Evolutionary conservation across 805 yeast genomes (phyloP).

Genomic region (Ogataea methylovora): DNA sequence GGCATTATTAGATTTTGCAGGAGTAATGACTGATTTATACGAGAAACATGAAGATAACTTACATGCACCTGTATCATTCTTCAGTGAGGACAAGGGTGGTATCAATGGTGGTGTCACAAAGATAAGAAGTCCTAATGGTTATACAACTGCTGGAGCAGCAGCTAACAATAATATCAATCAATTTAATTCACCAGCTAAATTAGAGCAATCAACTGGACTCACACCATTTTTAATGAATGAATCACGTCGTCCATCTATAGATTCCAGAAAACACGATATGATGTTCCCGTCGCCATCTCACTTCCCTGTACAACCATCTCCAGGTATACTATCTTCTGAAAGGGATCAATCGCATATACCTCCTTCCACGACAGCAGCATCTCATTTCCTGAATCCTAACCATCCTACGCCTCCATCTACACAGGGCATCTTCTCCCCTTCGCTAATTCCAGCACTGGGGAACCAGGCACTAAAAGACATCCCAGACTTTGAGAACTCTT

Average conservation of each 20-base stretch:
- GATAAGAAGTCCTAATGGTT: background rate
- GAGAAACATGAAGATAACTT: constrained; percentile 48
- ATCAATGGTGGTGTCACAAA: background rate
- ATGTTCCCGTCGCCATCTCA: no score
- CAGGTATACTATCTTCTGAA: no score
- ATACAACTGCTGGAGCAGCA: background rate
- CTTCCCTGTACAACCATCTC: no score
- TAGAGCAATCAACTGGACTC: no score
- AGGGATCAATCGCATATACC: no score
- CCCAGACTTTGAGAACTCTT: constrained; percentile 24
- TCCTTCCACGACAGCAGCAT: no score
- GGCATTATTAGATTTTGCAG: constrained; percentile 60
- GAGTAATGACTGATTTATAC: constrained; percentile 50
- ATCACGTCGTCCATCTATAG: no score
- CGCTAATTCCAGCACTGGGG: constrained; percentile 22
- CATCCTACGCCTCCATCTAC: background rate
- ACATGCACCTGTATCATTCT: constrained; percentile 16
- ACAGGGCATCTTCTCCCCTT: constrained; percentile 23
- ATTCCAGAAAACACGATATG: no score
- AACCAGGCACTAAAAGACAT: constrained; percentile 25
- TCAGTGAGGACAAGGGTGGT: constrained; percentile 2
- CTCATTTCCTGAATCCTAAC: no score
- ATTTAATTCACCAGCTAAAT: no score
- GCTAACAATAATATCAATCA: background rate
- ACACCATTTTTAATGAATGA: no score